Evolutionary conservation across 352 stramenopile genomes (phyloP), one percentile per base, ranked within the genome.

Genomic region (Phytophthora megakarya): DNA sequence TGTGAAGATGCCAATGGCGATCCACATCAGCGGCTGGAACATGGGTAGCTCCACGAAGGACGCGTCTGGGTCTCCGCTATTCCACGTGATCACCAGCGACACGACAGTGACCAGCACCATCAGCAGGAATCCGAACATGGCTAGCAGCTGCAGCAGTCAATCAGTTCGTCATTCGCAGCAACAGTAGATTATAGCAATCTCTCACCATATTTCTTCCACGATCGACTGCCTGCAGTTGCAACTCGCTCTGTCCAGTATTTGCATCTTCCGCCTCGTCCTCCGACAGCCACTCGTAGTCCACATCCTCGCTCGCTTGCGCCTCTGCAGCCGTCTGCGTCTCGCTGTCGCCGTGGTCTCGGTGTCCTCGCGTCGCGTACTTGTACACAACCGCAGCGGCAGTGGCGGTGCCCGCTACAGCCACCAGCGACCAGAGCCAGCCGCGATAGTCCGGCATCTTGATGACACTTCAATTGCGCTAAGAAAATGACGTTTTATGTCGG

Each of bases 1-100:
- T 43, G 81, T 86, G 49, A 94, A 85, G 58, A 94, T 86, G 32
- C 86, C 86, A 16, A 93, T 64, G 7, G 84, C 81, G 53, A 94
- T 78, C 84, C 85, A 92, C 74, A 93, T 81, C 12, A 94, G 72
- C 18, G 86, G 86, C 46, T 82, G 70, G 52, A 92, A 94, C 80
- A 94, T 88, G 13, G 83, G 81, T 42, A 92, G 59, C 23, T 92
- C 75, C 21, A 75, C 32, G 0, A 81, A 67, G 25, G 73, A 80
- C 44, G 47, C 18, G 3, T 45, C 28, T 9, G 66, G 51, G n/a
- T 83, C 59, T 11, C 88, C 79, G 38, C 63, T 88, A 30, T 70
- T 78, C 81, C 80, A 90, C 28, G 74, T 58, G 12, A 92, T 59
- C 11, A 89, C 53, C 25, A 87, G 62, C 30, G 81, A 86, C 23